phyloP scores from a whole-genome alignment of 2,329 filamentous ascomycete species.

The Thielaviopsis punctulata region DNA sequence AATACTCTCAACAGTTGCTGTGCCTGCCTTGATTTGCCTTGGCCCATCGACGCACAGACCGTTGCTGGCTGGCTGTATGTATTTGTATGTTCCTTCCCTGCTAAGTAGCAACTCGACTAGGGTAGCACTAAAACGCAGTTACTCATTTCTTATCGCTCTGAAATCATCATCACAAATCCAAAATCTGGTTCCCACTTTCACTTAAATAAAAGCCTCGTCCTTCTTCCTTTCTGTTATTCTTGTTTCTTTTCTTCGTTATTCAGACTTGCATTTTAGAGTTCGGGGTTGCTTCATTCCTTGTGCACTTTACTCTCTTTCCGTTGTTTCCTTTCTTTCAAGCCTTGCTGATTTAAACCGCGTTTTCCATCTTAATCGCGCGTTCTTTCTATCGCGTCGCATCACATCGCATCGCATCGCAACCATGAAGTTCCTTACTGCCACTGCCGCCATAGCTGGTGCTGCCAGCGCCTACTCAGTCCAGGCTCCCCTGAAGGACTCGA shows the following conservation, averaged over 20 bases:
- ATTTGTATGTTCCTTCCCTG: too few species aligned
- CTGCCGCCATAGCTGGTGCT: slow-evolving; percentile 9
- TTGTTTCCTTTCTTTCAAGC: background rate
- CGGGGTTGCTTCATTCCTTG: slow-evolving; percentile 1
- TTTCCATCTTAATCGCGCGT: background rate
- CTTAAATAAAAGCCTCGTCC: background rate
- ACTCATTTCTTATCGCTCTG: too few species aligned
- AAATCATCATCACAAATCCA: background rate
- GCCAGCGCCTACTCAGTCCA: slow-evolving; percentile 9
- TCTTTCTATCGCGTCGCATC: background rate
- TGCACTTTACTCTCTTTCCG: background rate
- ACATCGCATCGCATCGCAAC: background rate
- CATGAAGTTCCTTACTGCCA: slow-evolving; percentile 9
- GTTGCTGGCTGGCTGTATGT: too few species aligned
- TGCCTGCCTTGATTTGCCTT: too few species aligned
- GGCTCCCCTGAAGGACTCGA: slow-evolving; percentile 3
- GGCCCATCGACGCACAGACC: too few species aligned
- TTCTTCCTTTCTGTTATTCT: background rate
- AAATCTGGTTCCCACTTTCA: background rate
- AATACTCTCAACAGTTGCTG: too few species aligned
- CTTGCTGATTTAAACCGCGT: too few species aligned
- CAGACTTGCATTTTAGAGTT: too few species aligned
- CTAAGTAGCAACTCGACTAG: too few species aligned
- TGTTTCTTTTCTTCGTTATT: background rate
- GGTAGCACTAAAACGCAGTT: too few species aligned